These are phyloP conservation scores for Diaporthe citriasiana DNA, from an alignment of 2,329 filamentous ascomycete genomes.

Conservation along the genomic window DNA sequence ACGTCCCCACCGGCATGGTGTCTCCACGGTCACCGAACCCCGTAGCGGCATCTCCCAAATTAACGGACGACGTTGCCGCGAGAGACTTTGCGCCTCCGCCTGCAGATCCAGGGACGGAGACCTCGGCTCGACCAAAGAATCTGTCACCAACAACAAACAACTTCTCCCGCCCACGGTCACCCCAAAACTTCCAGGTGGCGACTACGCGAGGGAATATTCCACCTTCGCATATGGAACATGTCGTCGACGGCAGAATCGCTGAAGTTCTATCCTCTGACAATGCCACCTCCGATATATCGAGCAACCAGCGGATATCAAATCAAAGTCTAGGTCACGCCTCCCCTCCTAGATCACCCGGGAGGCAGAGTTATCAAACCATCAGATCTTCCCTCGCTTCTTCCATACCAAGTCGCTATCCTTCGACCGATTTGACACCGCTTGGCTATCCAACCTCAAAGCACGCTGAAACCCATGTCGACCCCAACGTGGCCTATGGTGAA, in stretches of 20 bases:
- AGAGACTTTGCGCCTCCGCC: conserved; percentile 10
- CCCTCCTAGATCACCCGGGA: neutral
- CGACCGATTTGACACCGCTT: conserved; percentile 37
- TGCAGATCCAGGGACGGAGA: neutral
- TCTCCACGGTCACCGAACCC: conserved; percentile 11
- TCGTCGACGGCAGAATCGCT: neutral
- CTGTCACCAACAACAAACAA: conserved; percentile 32
- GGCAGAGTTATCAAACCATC: conserved; percentile 34
- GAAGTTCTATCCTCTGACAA: conserved; percentile 1
- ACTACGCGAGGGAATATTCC: neutral
- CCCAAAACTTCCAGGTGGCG: neutral
- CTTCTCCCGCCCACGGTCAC: conserved; percentile 33
- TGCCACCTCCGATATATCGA: neutral
- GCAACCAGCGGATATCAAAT: conserved; percentile 10
- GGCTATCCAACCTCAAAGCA: conserved; percentile 23
- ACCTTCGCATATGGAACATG: neutral
- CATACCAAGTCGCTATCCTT: conserved; percentile 30
- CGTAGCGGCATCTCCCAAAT: neutral
- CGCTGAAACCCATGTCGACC: neutral
- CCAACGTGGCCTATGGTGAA: neutral
- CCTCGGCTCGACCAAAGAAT: neutral
- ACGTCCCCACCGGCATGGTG: conserved; percentile 34
- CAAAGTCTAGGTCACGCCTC: conserved; percentile 12
- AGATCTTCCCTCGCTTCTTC: conserved; percentile 38
- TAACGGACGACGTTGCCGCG: neutral